Evolutionary conservation across 106 monocot species (phyloP), one percentile per base, ranked within the genome.

Genomic region (Amphibolis antarctica): DNA sequence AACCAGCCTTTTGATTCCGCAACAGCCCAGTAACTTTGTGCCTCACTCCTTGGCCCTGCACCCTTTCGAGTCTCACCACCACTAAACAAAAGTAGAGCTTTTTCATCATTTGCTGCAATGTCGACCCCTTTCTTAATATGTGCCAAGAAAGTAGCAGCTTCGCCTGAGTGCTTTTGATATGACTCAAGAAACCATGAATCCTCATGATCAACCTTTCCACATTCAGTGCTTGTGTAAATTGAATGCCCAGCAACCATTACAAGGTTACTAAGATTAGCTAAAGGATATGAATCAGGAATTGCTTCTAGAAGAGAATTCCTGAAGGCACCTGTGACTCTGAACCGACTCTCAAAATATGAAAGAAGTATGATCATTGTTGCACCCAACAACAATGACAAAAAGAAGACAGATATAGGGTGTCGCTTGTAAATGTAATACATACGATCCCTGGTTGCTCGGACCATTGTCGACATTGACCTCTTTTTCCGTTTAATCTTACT

Each of bases 161-260:
- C 91, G 12, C 98, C 98, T 3, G 71, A 76, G 64, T 91, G 58
- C 70, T 83, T 91, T 70, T 99, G 98, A 62, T 99, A 91, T 20
- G 98, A 74, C 64, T 91, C 86, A 71, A 99, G 80, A 62, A 78
- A 83, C 98, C 98, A 99, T 10, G 98, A 99, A 69, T 85, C 85
- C 69, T 99, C 98, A 28, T 42, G 58, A 12, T 99, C 85, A 53
- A 81, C 60, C 73, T 88, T 88, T 44, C 79, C 98, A 66, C 91
- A 99, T 46, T 68, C 85, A 15, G 46, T 78, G 56, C 91, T 99
- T 0, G 85, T 91, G 59, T 88, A 99, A 1, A 99, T 67, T 15
- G 98, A 91, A 80, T 99, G 98, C 47, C 91, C 98, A 4, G 98
- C 98, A 25, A 99, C 91, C 91, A 99, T 91, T 3, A 99, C 85